These are phyloP conservation scores for Populus davidiana DNA, from an alignment of 345 rosid genomes.

Conservation along the genomic window DNA sequence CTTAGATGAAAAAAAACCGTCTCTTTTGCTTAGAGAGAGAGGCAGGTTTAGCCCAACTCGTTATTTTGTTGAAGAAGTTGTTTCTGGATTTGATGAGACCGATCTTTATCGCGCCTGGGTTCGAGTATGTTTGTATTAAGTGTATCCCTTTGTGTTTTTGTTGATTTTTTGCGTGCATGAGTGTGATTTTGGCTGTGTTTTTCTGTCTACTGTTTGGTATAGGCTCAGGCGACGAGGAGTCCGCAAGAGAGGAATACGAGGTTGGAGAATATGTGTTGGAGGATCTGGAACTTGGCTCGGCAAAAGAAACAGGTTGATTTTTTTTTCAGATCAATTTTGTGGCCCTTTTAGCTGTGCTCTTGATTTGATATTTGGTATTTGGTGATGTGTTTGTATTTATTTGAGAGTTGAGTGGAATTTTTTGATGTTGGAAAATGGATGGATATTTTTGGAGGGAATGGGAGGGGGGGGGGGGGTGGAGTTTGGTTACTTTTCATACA, in stretches of 20 bases:
- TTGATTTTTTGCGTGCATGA: not conserved
- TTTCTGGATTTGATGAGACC: conserved; percentile 95
- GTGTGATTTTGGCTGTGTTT: not conserved
- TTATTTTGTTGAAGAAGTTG: conserved; percentile 95
- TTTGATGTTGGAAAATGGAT: not conserved
- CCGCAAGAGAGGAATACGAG: conserved; percentile 97
- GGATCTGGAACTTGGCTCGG: conserved; percentile 99
- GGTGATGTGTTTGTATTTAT: not conserved
- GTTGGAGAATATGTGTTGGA: conserved; percentile 99
- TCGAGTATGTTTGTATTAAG: conserved; percentile 31
- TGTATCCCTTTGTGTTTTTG: not conserved
- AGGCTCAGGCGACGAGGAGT: conserved; percentile 98
- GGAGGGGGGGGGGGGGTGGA: not conserved
- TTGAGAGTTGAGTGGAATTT: not conserved
- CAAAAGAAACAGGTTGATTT: conserved; percentile 86
- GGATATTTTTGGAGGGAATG: not conserved
- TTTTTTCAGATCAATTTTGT: not conserved
- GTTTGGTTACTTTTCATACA: not conserved
- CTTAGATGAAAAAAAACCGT: conserved; percentile 73
- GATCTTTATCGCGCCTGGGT: conserved; percentile 95
- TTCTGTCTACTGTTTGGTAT: not conserved
- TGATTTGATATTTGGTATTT: not conserved
- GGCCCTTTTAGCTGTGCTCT: not conserved
- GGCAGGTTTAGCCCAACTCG: conserved; percentile 97
- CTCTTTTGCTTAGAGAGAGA: conserved; percentile 84